A percentile compares a stretch with the other conserved stretches of the same genome.
Conservation (phyloP, 2,329 filamentous ascomycete genomes). For the Acrocalymma vagum region DNA sequence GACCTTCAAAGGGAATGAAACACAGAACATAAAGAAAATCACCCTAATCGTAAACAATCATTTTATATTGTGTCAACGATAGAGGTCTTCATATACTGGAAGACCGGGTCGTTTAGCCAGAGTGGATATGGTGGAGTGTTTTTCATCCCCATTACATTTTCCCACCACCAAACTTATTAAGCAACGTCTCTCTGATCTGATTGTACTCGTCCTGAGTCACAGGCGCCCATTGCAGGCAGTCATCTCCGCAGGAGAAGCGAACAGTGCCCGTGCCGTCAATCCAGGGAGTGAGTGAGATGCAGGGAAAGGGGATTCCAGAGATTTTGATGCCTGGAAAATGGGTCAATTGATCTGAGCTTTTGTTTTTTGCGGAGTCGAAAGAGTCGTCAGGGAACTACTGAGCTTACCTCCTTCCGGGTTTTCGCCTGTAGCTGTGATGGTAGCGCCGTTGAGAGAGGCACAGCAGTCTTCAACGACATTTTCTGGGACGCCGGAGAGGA, state of each 20-base stretch:
- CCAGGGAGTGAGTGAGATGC: neutral
- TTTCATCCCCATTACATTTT: no score
- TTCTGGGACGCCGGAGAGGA: no score
- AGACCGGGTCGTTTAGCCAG: no score
- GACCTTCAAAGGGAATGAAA: no score
- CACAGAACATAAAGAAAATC: no score
- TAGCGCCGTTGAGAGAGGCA: neutral
- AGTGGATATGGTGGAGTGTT: no score
- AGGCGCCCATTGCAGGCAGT: neutral
- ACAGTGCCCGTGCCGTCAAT: slow-evolving; percentile 1
- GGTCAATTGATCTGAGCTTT: neutral
- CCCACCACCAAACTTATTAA: no score
- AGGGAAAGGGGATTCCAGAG: neutral
- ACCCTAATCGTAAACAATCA: no score
- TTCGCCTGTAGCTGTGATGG: neutral
- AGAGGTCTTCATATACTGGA: no score
- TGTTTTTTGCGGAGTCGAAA: neutral
- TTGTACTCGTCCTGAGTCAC: neutral
- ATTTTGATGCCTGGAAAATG: neutral
- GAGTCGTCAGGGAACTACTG: no score
- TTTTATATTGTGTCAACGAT: no score
- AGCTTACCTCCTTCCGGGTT: neutral
- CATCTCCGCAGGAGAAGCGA: slow-evolving; percentile 1
- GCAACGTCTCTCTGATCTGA: neutral
- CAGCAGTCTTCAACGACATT: slow-evolving; percentile 1